Conservation (phyloP, 2,329 filamentous ascomycete species). For the Daldinia sp. region DNA sequence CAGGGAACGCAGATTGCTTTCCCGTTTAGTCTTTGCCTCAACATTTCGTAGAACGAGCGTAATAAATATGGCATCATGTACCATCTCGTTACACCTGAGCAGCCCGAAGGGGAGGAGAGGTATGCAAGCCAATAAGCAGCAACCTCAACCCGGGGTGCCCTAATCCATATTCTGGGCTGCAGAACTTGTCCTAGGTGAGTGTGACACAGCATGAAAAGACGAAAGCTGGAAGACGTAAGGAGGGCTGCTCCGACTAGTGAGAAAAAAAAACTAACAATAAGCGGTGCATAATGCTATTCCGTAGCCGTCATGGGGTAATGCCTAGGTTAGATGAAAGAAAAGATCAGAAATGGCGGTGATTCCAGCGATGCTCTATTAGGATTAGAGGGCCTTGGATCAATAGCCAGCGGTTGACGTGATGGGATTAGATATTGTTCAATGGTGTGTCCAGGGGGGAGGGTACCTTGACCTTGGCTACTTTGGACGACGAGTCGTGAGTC, state of each 20-base stretch:
- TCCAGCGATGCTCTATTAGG: constrained; percentile 16
- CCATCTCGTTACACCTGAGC: constrained; percentile 23
- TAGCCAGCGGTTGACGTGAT: constrained; percentile 14
- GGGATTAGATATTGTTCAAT: constrained; percentile 14
- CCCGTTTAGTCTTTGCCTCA: constrained; percentile 5
- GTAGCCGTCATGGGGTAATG: constrained; percentile 21
- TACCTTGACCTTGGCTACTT: not conserved
- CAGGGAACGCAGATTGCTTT: constrained; percentile 12
- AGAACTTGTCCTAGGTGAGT: constrained; percentile 34
- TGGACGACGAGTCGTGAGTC: not conserved
- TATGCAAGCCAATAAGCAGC: constrained; percentile 20
- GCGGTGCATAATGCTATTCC: constrained; percentile 1
- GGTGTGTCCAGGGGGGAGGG: not conserved
- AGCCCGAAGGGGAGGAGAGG: constrained; percentile 13
- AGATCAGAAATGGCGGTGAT: constrained; percentile 31
- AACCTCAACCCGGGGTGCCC: constrained; percentile 17
- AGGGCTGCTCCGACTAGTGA: constrained; percentile 17
- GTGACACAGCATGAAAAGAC: constrained; percentile 30
- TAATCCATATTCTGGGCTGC: constrained; percentile 36
- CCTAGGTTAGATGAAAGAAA: constrained; percentile 14
- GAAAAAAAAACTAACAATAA: constrained; percentile 20
- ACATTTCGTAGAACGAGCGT: constrained; percentile 14
- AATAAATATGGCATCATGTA: constrained; percentile 23
- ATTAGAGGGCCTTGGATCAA: constrained; percentile 4
- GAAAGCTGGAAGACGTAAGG: constrained; percentile 17